Evolutionary conservation across 805 yeast species (phyloP), one percentile per base, ranked within the genome.

Genomic region (Myxozyma mucilagina): DNA sequence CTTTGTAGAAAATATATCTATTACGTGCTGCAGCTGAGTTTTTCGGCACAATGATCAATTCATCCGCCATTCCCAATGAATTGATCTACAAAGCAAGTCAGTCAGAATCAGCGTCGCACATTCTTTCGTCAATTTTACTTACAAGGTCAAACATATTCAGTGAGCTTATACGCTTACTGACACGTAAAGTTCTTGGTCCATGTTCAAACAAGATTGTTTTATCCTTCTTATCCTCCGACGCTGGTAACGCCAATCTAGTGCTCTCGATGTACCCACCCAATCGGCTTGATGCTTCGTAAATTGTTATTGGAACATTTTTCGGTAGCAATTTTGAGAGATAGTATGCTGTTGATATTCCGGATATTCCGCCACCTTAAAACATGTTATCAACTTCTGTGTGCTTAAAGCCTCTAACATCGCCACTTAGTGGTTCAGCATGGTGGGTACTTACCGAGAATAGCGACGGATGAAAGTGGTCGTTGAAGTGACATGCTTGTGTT

Each of bases 111-210:
- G 10, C 39, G 4, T 16, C 20, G 13, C 31, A 11, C 4, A 24
- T 47, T 9, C 35, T 9, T 13, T 14, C 36, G 20, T 34, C 13
- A 11, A 4, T 32, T 11, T 16, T 1, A 31, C 69, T 59, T 59
- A 89, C 70, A 1, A 84, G 78, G 70, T 89, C 96, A 24, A 87
- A 74, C 7, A 89, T 82, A 31, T 89, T 69, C 35, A 87, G 75
- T 0, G 91, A 57, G 39, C 64, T 57, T 43, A 58, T 61, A 14
- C 62, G 57, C 24, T 56, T 59, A 42, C 55, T 53, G 0, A 97
- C 96, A 61, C 97, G 77, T 47, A 94, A 76, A 0, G 98, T 94
- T 53, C 98, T 77, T 0, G 99, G 98, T 0, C 98, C 99, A 64
- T 86, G 87, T 69, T 94, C 98, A 35, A 90, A 72, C 2, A 79